Base-by-base conservation (phyloP, 345 rosid species). In the Ceriops tagal region DNA sequence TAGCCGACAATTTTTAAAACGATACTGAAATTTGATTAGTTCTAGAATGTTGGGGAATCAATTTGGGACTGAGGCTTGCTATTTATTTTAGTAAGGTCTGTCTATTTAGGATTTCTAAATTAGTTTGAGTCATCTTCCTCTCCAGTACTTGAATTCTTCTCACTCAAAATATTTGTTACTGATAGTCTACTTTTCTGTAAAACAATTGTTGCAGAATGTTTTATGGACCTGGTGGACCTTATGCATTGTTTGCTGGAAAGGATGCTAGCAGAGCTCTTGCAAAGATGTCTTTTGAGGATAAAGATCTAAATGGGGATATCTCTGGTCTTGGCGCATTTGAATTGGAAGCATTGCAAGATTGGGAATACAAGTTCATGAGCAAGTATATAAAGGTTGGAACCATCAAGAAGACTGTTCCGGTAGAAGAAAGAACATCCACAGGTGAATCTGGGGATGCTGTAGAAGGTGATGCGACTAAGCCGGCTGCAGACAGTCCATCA, bases 241-340 rank as follows among this genome's bases (percentile, higher is more conserved):
- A 96, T 56, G 98, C 99, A 3, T 74, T 96, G 67, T 96, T 96
- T 77, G 97, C 99, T 4, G 98, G 99, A 28, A 96, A 80, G 80
- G 99, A 96, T 53, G 97, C 97, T 0, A 96, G 99, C 88, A 80
- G 93, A 78, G 99, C 99, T 35, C 98, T 96, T 58, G 98, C 99
- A 27, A 96, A 90, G 86, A 96, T 96, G 98, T 96, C 99, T 5
- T 96, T 96, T 47, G 99, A 96, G 57, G 96, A 89, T 1, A 83
- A 83, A 73, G 99, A 96, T 67, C 71, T 96, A 74, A 96, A 97
- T 3, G 91, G 92, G 46, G 99, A 96, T 73, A 84, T 87, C 64
- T 88, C 99, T 21, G 98, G 96, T 71, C 98, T 96, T 49, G 99
- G 98, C 62, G 91, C 98, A 3, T 92, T 85, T 58, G 99, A 96